Conservation (phyloP, 352 stramenopile species). For the Phytophthora crassamura region DNA sequence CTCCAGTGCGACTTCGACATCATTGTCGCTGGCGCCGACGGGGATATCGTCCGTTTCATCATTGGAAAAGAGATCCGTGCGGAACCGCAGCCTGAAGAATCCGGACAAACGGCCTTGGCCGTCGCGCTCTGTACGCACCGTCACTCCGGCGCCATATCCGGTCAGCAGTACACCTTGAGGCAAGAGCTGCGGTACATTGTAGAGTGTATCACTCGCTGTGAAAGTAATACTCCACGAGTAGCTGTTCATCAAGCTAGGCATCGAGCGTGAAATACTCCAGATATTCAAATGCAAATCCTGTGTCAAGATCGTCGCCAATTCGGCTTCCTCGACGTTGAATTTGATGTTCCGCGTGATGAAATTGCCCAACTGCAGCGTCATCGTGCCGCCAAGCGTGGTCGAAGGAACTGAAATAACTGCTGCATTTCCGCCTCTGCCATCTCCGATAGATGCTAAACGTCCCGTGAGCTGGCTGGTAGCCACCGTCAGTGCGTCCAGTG, state of each 20-base stretch:
- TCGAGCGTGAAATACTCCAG: slow-evolving; percentile 55
- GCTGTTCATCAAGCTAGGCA: slow-evolving; percentile 44
- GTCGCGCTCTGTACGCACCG: slow-evolving; percentile 59
- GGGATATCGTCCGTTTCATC: slow-evolving; percentile 77
- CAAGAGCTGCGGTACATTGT: slow-evolving; percentile 64
- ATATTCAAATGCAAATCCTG: slow-evolving; percentile 70
- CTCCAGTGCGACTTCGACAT: slow-evolving; percentile 66
- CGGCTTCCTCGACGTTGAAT: slow-evolving; percentile 61
- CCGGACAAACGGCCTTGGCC: slow-evolving; percentile 72
- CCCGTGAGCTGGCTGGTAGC: slow-evolving; percentile 62
- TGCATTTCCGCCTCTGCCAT: slow-evolving; percentile 48
- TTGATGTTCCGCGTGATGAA: slow-evolving; percentile 73
- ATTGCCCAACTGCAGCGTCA: slow-evolving; percentile 66
- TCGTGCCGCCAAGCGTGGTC: slow-evolving; percentile 67
- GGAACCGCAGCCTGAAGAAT: slow-evolving; percentile 74
- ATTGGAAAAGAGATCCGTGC: slow-evolving; percentile 73
- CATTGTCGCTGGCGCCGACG: slow-evolving; percentile 58
- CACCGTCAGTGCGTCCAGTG: slow-evolving; percentile 51
- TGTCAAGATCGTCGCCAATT: slow-evolving; percentile 63
- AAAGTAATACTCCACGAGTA: slow-evolving; percentile 88
- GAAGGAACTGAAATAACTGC: slow-evolving; percentile 66
- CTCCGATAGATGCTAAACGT: slow-evolving; percentile 56
- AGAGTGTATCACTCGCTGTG: slow-evolving; percentile 61
- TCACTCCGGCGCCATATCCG: slow-evolving; percentile 58
- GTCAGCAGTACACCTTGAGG: slow-evolving; percentile 60